These are phyloP conservation scores for Parafenestella ontariensis DNA, from an alignment of 2,329 filamentous ascomycete species.

Conservation along the genomic window DNA sequence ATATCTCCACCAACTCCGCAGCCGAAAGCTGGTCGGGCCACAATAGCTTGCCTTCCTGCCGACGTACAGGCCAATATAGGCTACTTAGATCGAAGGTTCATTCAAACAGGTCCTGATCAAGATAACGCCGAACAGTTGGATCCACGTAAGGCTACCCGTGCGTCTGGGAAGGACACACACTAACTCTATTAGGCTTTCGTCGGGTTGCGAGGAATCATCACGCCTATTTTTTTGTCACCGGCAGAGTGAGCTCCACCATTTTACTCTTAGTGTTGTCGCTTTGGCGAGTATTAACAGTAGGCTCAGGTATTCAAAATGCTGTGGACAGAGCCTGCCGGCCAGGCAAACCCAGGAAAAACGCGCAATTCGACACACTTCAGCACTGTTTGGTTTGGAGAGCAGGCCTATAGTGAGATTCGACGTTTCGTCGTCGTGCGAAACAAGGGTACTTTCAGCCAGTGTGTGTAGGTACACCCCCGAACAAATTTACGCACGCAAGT, in stretches of 20 bases:
- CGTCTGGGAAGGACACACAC: not conserved
- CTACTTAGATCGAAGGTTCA: not conserved
- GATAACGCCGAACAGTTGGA: not conserved
- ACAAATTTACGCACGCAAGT: not conserved
- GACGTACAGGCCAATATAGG: not conserved
- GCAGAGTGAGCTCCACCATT: not conserved
- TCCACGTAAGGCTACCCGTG: not conserved
- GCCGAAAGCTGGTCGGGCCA: too few relatives aligned
- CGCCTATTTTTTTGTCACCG: not conserved
- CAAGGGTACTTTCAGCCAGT: slow-evolving; percentile 22
- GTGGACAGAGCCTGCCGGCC: slow-evolving; percentile 25
- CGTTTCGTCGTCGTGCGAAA: slow-evolving; percentile 28
- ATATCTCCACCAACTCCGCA: not conserved
- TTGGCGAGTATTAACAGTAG: not conserved
- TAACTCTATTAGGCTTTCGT: not conserved
- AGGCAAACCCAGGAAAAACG: slow-evolving; percentile 9
- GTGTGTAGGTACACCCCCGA: slow-evolving; percentile 15
- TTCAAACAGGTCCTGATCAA: slow-evolving; percentile 1
- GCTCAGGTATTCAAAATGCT: slow-evolving; percentile 28
- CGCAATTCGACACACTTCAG: slow-evolving; percentile 25
- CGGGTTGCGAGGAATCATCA: not conserved
- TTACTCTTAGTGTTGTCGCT: not conserved
- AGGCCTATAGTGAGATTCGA: slow-evolving; percentile 25
- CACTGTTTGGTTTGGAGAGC: slow-evolving; percentile 10
- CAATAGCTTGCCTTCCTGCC: not conserved